phyloP scores from a whole-genome alignment of 768 basidiomycete species.

The Boletus coccyginus region DNA sequence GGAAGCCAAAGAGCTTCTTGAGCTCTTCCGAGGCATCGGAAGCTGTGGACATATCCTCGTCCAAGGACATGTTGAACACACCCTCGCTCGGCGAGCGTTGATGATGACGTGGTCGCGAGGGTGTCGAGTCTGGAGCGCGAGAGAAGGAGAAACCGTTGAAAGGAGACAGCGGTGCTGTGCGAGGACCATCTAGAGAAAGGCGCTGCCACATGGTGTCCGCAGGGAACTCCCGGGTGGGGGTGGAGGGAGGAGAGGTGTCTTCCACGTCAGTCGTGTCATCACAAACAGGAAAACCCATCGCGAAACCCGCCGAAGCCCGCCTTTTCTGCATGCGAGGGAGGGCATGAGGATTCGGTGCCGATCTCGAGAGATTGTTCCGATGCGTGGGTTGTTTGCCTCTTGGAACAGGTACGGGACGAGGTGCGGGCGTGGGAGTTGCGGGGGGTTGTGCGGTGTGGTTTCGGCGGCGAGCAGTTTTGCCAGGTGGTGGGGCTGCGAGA shows the following conservation, averaged over 20 bases:
- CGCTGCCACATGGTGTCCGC: constrained; percentile 32
- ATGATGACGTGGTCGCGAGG: constrained; percentile 43
- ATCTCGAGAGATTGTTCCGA: constrained; percentile 42
- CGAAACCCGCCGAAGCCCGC: constrained; percentile 31
- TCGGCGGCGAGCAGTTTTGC: constrained; percentile 60
- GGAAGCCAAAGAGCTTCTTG: constrained; percentile 34
- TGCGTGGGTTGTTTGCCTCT: constrained; percentile 16
- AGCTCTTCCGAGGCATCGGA: constrained; percentile 39
- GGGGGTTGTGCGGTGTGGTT: constrained; percentile 35
- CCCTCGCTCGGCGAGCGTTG: constrained; percentile 67
- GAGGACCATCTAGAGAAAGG: constrained; percentile 40
- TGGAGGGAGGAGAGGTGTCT: constrained; percentile 44
- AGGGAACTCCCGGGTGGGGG: constrained; percentile 49
- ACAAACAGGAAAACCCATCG: constrained; percentile 60
- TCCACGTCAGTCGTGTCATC: constrained; percentile 63
- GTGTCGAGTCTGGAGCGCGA: constrained; percentile 29
- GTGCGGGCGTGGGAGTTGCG: constrained; percentile 36
- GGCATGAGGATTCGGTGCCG: constrained; percentile 47
- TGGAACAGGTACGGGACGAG: constrained; percentile 54
- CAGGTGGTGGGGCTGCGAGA: constrained; percentile 47
- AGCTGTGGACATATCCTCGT: constrained; percentile 53
- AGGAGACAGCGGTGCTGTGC: constrained; percentile 49
- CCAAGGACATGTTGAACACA: constrained; percentile 72
- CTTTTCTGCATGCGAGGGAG: constrained; percentile 30
- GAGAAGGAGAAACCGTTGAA: constrained; percentile 41